Evolutionary conservation across 1,139 yeast genomes (phyloP), one percentile per base, ranked within the genome.

Genomic region (Saccharomycopsis crataegensis): DNA sequence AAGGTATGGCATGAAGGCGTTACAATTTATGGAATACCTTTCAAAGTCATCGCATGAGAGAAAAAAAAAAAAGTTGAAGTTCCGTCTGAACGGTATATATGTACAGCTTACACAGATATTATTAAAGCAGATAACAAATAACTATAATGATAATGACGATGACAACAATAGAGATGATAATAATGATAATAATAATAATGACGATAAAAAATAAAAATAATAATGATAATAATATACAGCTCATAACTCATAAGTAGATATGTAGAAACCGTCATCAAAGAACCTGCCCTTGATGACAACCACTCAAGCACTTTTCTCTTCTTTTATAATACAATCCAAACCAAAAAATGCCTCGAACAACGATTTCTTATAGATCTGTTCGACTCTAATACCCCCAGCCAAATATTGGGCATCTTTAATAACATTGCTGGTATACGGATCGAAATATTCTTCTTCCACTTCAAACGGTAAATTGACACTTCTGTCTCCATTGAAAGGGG

Each of bases 401-500:
- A 79, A 75, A 64, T 77, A 89, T 59, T 84, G 89, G 55, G 80
- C 78, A 64, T 85, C 84, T 49, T 73, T 76, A 41, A 80, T 78
- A 57, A 88, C 72, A 55, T 79, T 76, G 59, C 78, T 79, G 58
- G 82, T 72, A 55, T 77, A 77, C 41, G 88, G 86, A 63, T 86
- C 90, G 55, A 73, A 76, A 62, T 82, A 83, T 31, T 73, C 73
- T 14, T 74, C 75, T 51, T 74, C 73, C 59, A 77, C 69, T 31
- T 68, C 64, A n/a, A 28, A 32, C n/a, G 65, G 68, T 62, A 72
- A 78, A 46, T 70, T 70, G 17, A 72, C 60, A 57, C 86, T 84
- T 52, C 95, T 76, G 69, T 93, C 98, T 50, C 98, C 98, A 63
- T 82, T 82, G 69, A 93, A 91, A 11, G 99, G 98, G 2, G 98